Conservation (phyloP, 352 stramenopile species). For the Phytophthora hybrid region DNA sequence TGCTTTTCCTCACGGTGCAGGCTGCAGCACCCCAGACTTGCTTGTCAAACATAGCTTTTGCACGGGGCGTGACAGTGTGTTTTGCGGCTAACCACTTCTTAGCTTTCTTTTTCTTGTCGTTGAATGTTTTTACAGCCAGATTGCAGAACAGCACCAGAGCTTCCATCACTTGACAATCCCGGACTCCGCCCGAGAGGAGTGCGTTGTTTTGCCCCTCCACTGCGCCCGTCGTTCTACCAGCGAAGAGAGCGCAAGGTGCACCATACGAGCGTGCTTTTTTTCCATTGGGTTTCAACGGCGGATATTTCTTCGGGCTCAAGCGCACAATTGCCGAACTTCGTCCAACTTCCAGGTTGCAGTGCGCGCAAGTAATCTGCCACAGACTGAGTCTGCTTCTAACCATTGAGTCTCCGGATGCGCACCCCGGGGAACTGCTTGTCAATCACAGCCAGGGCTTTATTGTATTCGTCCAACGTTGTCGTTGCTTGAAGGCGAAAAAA, state of each 20-base stretch:
- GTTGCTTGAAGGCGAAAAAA: slow-evolving; percentile 8
- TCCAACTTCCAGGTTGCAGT: not conserved
- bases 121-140: not conserved
- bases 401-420: not conserved
- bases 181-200: not conserved
- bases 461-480: slow-evolving; percentile 10
- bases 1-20: slow-evolving; percentile 1
- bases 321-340: not conserved
- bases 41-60: slow-evolving; percentile 2
- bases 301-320: not conserved
- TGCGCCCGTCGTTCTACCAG: not conserved
- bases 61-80: not conserved
- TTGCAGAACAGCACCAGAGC: slow-evolving; percentile 1
- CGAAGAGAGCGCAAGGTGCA: not conserved
- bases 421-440: not conserved
- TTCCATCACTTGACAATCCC: not conserved
- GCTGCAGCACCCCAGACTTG: not conserved
- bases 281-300: not conserved
- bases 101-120: not conserved
- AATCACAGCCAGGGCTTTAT: not conserved
- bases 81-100: slow-evolving; percentile 1
- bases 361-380: not conserved
- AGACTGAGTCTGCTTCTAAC: not conserved
- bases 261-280: not conserved
- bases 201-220: not conserved